phyloP scores from a whole-genome alignment of 2,329 filamentous ascomycete genomes.

The Diaporthe sp. region DNA sequence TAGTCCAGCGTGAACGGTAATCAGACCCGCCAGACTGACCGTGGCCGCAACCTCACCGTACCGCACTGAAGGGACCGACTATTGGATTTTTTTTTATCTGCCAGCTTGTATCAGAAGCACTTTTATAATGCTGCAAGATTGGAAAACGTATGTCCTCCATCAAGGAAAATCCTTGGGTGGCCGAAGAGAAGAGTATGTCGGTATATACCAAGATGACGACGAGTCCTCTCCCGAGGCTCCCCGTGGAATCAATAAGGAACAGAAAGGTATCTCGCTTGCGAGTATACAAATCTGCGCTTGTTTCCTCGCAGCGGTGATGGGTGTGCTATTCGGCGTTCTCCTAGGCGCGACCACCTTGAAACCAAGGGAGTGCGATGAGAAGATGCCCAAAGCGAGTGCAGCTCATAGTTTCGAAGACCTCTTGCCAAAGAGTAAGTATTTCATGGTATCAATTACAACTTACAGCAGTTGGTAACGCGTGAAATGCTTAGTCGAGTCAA shows the following conservation, averaged over 20 bases:
- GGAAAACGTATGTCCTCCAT: not conserved
- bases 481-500: not conserved
- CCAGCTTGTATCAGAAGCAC: not conserved
- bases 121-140: not conserved
- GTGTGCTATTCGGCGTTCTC: not conserved
- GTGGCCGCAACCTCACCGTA: not conserved
- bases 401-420: not conserved
- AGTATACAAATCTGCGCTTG: not conserved
- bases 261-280: not conserved
- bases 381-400: not conserved
- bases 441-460: not conserved
- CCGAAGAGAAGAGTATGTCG: not conserved
- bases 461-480: not conserved
- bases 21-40: not conserved
- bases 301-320: not conserved
- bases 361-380: not conserved
- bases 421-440: not conserved
- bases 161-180: not conserved
- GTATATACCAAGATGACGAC: not conserved
- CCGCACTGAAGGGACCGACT: not conserved
- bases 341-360: not conserved
- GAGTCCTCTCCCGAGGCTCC: not conserved
- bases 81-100: not conserved
- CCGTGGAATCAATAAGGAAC: not conserved
- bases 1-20: not conserved